Base-by-base conservation (phyloP, 164 flowering plant species). In the Vitis rotundifolia region DNA sequence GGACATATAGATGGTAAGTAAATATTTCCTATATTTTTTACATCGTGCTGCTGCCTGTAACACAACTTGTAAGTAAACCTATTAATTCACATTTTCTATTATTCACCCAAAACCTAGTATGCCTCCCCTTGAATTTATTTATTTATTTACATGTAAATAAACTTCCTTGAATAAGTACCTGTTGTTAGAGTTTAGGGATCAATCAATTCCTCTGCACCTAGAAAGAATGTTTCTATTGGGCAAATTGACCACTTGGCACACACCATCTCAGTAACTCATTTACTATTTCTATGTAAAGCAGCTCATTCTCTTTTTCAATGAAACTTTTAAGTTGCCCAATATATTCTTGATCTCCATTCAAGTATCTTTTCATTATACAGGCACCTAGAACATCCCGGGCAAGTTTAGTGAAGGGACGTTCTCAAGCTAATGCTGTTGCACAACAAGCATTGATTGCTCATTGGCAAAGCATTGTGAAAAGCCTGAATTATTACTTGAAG, bases 391-490 rank as follows among this genome's bases (percentile, higher is more conserved):
- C 86, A 68, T 85, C 97, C 48, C 85, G 93, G 37, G 83, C 87
- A 63, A 87, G 92, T 75, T 79, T 89, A 68, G 84, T 89, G 22
- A 89, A 88, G 71, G 91, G 92, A 37, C 89, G 93, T n/a, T 76
- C 92, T 47, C 88, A 86, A 71, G 92, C 92, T 63, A 86, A 85
- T 84, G 86, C 88, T 63, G 89, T 77, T 54, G 91, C 91, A 77
- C 97, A 89, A 71, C 91, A 89, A 84, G 89, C 89, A 63, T 76
- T 89, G 48, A 89, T 85, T 74, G 87, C 87, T 77, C 97, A 89
- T 66, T 91, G 93, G 97, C 93, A 89, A 71, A 86, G 90, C 85
- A 89, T 91, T 57, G 93, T 88, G 63, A 89, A 83, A 75, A 77
- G 81, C 79, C 78, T 91, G 3, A 76, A 83, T 61, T 85, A 65